Evolutionary conservation across 169 alveolate genomes (phyloP), one percentile per base, ranked within the genome.

Genomic region (Cryptosporidium meleagridis): DNA sequence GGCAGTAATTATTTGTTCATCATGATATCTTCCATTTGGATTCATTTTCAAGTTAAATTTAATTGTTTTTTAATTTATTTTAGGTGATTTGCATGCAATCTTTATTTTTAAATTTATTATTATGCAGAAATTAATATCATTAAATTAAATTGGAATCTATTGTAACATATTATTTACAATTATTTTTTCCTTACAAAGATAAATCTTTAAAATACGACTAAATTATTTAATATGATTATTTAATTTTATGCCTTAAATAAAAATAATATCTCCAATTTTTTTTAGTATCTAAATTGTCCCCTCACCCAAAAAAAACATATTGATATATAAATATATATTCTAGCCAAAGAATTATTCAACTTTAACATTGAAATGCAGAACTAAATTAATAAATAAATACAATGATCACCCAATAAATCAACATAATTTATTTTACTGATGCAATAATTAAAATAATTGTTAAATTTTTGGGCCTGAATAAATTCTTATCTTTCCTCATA

Each of bases 1-100:
- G 41, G 89, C 89, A 21, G 29, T 12, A 8, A 80, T 29, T 23
- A 80, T 39, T 3, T n/a, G 26, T 45, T 80, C 89, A 48, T 80
- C 71, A 59, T 37, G 26, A 14, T 23, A 33, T 29, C 53, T 53
- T 55, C 67, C 39, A 26, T 55, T 55, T 21, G 12, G 10, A 16
- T 55, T 55, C 37, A 55, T 55, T 26, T 26, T 55, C 67, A 23
- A 55, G 7, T 5, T 0, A 1, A 21, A 3, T 9, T 55, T 26
- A n/a, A 4, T 55, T 55, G 39, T 23, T 55, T 55, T n/a, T n/a
- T n/a, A n/a, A 2, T 55, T n/a, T 23, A 53, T 53, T 53, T 41
- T 9, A 1, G 12, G 35, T 55, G 7, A 55, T 55, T n/a, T 55
- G 35, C 67, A 55, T 55, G 67, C 67, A 55, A n/a, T 55, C 48